Percentiles rank a stretch among this genome's conserved stretches.
These are phyloP conservation scores for Solanum aculeatissimum DNA, from an alignment of 305 asterid species.

Conservation along the genomic window DNA sequence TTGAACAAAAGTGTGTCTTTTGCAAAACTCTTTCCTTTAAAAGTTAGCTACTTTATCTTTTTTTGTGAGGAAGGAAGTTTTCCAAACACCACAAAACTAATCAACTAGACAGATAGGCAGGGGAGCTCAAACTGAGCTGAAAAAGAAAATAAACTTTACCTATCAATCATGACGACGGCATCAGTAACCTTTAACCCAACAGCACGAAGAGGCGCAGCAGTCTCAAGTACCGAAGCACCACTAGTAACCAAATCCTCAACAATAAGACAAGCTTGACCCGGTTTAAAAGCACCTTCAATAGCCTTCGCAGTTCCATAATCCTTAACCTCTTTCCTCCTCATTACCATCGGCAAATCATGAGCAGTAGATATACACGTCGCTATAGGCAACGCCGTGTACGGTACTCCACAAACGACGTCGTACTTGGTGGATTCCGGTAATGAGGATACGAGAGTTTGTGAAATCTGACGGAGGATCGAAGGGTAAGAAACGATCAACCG, in stretches of 20 bases:
- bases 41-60: neutral
- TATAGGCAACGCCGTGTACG: constrained; percentile 94
- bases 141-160: constrained; percentile 17
- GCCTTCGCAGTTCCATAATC: constrained; percentile 89
- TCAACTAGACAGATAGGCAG: neutral
- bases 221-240: constrained; percentile 90
- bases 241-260: constrained; percentile 95
- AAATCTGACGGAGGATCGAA: constrained; percentile 60
- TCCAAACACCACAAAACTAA: neutral
- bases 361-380: constrained; percentile 76
- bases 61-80: neutral
- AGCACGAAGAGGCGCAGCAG: constrained; percentile 79
- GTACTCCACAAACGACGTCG: constrained; percentile 88
- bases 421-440: constrained; percentile 52
- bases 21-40: neutral
- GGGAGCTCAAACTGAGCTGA: neutral
- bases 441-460: constrained; percentile 46
- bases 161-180: constrained; percentile 82
- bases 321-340: constrained; percentile 96
- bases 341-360: constrained; percentile 65
- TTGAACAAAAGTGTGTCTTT: neutral
- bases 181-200: constrained; percentile 79
- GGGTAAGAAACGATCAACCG: constrained; percentile 90
- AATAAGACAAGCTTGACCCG: constrained; percentile 51
- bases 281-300: constrained; percentile 65